Base-by-base conservation (phyloP, 176 grass and related monocot species). In the Themeda triandra region DNA sequence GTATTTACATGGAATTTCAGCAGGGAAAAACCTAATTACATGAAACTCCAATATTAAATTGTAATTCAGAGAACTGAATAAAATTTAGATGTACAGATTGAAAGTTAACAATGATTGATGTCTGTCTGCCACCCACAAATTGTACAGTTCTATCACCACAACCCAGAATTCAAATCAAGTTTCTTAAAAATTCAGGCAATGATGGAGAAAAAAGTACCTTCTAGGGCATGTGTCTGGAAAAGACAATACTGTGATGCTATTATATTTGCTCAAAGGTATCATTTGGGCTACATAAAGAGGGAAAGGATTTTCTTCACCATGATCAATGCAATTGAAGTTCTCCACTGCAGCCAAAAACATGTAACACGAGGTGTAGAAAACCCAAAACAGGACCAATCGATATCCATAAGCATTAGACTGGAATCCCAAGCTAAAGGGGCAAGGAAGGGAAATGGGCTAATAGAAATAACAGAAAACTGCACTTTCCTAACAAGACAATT, bases 1-100 rank as follows among this genome's bases (percentile, higher is more conserved):
- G 42, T 15, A 69, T 49, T 58, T 80, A 5, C 40, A 68, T 41
- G 42, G 78, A 71, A 81, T 82, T 77, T 85, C 37, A 80, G 28
- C 35, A 54, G 1, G 4, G 37, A n/a, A 45, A 84, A 39, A 19
- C 5, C 62, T 79, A 80, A 66, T 17, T n/a, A 77, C 10, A 25
- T n/a, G 31, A 66, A 78, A 73, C 56, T 51, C 40, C 85, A 36
- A 36, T 58, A 25, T n/a, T 53, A 54, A 54, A 51, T 53, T 62
- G 2, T 27, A 56, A 29, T 73, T 13, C n/a, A 66, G 42, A 15
- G 39, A 86, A 73, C 13, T 29, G 18, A 49, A 0, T 53, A 12
- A 41, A 74, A 39, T 5, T 24, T 27, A 66, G 45, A 80, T 45
- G 31, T 13, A 23, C 2, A 37, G 23, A 65, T 39, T 27, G 2